These are phyloP conservation scores for Evernia prunastri DNA, from an alignment of 495 filamentous ascomycete genomes.

Conservation along the genomic window DNA sequence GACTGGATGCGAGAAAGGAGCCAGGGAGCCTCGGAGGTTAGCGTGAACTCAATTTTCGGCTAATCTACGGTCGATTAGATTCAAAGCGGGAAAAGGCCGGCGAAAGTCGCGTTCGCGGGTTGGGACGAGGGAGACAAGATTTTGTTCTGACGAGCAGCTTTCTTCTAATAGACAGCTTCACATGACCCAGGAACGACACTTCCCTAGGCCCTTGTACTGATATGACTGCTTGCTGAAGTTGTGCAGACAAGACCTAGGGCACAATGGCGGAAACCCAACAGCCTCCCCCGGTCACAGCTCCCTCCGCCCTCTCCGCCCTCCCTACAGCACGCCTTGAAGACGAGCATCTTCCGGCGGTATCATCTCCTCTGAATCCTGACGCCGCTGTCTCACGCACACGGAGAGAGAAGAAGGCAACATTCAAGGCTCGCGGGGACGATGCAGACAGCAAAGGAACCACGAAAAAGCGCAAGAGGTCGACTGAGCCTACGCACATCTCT, in stretches of 20 bases:
- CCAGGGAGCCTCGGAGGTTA: too few species aligned
- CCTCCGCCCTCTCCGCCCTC: conserved; percentile 44
- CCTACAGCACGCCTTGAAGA: conserved; percentile 51
- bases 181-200: background rate
- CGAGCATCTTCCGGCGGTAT: conserved; percentile 42
- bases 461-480: conserved; percentile 45
- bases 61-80: too few species aligned
- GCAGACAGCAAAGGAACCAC: conserved; percentile 36
- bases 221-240: background rate
- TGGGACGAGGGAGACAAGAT: background rate
- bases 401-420: conserved; percentile 58
- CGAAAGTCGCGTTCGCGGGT: background rate
- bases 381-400: conserved; percentile 35
- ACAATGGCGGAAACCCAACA: conserved; percentile 11
- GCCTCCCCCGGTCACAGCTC: conserved; percentile 12
- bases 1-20: too few species aligned
- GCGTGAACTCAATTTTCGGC: too few species aligned
- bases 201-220: background rate
- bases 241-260: background rate
- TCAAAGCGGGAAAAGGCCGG: background rate
- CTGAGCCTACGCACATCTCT: conserved; percentile 27
- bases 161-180: background rate
- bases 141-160: background rate
- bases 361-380: conserved; percentile 59
- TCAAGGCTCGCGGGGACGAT: conserved; percentile 71